These are phyloP conservation scores for Lanmaoa rubissima DNA, from an alignment of 768 basidiomycete species.

Conservation along the genomic window DNA sequence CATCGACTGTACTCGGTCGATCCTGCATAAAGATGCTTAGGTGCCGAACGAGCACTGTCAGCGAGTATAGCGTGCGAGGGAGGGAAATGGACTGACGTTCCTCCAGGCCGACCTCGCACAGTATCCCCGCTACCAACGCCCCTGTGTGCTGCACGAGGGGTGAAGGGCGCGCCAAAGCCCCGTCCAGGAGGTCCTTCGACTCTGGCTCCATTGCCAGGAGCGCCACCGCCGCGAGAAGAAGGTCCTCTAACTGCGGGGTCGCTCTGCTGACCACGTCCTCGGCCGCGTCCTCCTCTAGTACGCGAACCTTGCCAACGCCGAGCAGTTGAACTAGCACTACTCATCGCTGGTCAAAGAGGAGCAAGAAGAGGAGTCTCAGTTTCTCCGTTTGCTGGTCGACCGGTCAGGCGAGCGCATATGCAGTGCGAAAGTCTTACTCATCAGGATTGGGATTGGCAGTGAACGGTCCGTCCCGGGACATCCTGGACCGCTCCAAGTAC, in stretches of 20 bases:
- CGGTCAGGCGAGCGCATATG: too few relatives aligned
- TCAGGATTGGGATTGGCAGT: too few relatives aligned
- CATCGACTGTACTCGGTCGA: conserved; percentile 46
- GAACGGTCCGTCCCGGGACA: too few relatives aligned
- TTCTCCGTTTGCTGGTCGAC: too few relatives aligned
- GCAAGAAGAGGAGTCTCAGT: neutral
- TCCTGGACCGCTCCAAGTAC: too few relatives aligned
- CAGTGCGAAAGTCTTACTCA: too few relatives aligned
- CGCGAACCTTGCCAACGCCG: conserved; percentile 20
- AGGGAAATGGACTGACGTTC: conserved; percentile 16
- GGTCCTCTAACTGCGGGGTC: neutral
- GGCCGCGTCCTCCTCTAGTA: conserved; percentile 18
- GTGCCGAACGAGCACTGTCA: neutral
- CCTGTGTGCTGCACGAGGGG: conserved; percentile 22
- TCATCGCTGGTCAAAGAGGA: conserved; percentile 4
- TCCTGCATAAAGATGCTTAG: conserved; percentile 33
- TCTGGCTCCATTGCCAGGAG: conserved; percentile 15
- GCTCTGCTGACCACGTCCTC: conserved; percentile 6
- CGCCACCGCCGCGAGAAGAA: conserved; percentile 4
- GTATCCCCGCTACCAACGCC: conserved; percentile 13
- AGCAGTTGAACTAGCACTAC: neutral
- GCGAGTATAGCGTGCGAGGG: neutral
- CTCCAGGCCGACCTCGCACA: conserved; percentile 14
- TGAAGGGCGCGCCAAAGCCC: neutral
- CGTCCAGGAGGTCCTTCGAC: conserved; percentile 1